phyloP scores from a whole-genome alignment of 23 red algal genomes.

The Gracilaria gracilis region DNA sequence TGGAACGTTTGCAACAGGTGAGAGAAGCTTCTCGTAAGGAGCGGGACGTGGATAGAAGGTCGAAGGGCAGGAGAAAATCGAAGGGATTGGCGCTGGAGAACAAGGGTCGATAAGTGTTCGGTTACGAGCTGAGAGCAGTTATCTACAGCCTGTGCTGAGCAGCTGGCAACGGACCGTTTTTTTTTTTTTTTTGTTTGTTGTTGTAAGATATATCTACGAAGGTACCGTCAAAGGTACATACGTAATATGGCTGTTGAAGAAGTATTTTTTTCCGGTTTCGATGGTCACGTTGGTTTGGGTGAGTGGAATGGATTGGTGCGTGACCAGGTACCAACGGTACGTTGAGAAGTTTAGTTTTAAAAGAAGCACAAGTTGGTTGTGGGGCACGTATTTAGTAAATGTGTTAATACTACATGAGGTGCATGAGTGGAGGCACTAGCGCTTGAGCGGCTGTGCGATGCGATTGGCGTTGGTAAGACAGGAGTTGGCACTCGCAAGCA shows the following conservation, averaged over 20 bases:
- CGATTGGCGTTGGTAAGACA: constrained; percentile 3
- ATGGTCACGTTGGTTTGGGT: not conserved
- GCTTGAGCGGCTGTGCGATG: not conserved
- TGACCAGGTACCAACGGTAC: not conserved
- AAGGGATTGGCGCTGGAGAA: constrained; percentile 37
- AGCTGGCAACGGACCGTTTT: not conserved
- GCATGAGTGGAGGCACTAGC: not conserved
- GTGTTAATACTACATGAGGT: not conserved
- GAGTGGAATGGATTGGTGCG: not conserved
- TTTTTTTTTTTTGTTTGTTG: too few relatives aligned
- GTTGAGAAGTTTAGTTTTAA: not conserved
- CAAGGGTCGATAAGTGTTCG: constrained; percentile 1
- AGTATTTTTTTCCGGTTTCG: not conserved
- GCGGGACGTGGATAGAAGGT: constrained; percentile 16
- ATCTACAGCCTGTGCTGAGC: too few relatives aligned
- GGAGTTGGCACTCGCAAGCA: not conserved
- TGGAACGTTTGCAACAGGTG: constrained; percentile 28
- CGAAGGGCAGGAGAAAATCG: constrained; percentile 39
- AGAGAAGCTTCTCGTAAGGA: constrained; percentile 21
- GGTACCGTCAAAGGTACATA: too few relatives aligned
- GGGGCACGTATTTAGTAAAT: constrained; percentile 6
- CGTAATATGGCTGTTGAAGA: not conserved
- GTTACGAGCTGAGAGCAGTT: too few relatives aligned
- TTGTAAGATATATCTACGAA: too few relatives aligned
- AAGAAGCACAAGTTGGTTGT: too few relatives aligned